These are phyloP conservation scores for Rhynchospora pubera DNA, from an alignment of 176 grass and related monocot species.

Conservation along the genomic window DNA sequence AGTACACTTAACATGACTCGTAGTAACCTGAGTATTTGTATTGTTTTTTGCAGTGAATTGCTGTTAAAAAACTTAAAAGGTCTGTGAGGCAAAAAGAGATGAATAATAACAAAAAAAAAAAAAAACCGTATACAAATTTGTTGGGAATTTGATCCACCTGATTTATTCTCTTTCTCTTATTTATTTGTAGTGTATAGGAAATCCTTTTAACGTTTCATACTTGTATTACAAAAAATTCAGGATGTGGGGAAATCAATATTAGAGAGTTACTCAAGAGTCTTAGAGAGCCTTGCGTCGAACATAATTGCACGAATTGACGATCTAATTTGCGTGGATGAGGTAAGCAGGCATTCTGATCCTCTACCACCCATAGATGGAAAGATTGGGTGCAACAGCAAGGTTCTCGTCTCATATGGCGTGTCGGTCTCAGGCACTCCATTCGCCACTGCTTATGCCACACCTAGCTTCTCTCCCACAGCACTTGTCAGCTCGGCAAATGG, in stretches of 20 bases:
- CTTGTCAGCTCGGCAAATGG: conserved; percentile 44
- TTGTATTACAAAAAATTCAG: too few relatives aligned
- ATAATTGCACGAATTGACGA: conserved; percentile 80
- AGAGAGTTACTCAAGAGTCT: conserved; percentile 91
- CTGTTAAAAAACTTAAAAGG: background rate
- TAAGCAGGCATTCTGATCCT: conserved; percentile 54
- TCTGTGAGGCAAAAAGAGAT: too few relatives aligned
- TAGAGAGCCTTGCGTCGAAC: conserved; percentile 90
- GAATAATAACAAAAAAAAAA: too few relatives aligned
- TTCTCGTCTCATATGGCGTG: conserved; percentile 44
- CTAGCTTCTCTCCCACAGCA: conserved; percentile 55
- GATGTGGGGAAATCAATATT: conserved; percentile 84
- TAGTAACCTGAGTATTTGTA: background rate
- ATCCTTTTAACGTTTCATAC: background rate
- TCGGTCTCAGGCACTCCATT: conserved; percentile 76
- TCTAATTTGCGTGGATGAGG: conserved; percentile 63
- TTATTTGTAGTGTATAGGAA: background rate
- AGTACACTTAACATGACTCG: conserved; percentile 8
- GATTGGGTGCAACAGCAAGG: conserved; percentile 40
- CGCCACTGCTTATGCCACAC: conserved; percentile 55
- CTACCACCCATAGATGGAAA: conserved; percentile 27
- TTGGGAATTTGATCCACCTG: background rate
- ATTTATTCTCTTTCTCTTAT: background rate
- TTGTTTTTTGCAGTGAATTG: background rate
- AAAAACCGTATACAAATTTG: too few relatives aligned